These are phyloP conservation scores for Speleostelium caveatum DNA, from an alignment of 78 protist genomes.

Conservation along the genomic window DNA sequence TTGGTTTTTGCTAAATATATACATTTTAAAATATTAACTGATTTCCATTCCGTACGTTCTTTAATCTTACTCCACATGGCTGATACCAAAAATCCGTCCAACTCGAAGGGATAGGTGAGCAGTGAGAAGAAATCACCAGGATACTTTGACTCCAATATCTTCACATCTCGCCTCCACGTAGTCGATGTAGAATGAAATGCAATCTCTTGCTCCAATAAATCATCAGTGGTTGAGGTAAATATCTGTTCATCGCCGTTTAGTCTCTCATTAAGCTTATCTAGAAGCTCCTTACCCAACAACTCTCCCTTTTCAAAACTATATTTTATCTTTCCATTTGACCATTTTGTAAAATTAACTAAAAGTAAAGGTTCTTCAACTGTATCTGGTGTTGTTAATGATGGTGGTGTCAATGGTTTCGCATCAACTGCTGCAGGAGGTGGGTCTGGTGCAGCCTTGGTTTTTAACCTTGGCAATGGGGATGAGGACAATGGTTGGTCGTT, in stretches of 20 bases:
- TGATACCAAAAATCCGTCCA: constrained; percentile 23
- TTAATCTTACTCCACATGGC: constrained; percentile 55
- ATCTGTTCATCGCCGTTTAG: constrained; percentile 11
- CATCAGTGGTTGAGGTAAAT: constrained; percentile 32
- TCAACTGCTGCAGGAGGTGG: too few relatives aligned
- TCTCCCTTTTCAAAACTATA: neutral
- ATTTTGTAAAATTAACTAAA: constrained; percentile 57
- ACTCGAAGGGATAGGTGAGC: constrained; percentile 7
- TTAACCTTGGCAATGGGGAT: too few relatives aligned
- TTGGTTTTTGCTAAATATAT: constrained; percentile 68
- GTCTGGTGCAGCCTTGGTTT: too few relatives aligned
- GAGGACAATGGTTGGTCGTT: too few relatives aligned
- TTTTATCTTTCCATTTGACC: constrained; percentile 34
- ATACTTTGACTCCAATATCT: constrained; percentile 3
- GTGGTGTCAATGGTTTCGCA: too few relatives aligned
- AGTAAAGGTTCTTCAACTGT: constrained; percentile 44
- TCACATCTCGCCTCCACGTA: constrained; percentile 39
- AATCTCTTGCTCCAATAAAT: constrained; percentile 19
- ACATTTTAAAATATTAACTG: constrained; percentile 62
- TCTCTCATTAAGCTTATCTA: constrained; percentile 2
- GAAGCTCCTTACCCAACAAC: neutral
- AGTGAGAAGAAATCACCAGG: constrained; percentile 33
- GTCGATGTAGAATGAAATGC: constrained; percentile 57
- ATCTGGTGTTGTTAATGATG: neutral
- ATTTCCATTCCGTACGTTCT: constrained; percentile 56